phyloP scores from a whole-genome alignment of 305 asterid species.

The Fraxinus sp. region DNA sequence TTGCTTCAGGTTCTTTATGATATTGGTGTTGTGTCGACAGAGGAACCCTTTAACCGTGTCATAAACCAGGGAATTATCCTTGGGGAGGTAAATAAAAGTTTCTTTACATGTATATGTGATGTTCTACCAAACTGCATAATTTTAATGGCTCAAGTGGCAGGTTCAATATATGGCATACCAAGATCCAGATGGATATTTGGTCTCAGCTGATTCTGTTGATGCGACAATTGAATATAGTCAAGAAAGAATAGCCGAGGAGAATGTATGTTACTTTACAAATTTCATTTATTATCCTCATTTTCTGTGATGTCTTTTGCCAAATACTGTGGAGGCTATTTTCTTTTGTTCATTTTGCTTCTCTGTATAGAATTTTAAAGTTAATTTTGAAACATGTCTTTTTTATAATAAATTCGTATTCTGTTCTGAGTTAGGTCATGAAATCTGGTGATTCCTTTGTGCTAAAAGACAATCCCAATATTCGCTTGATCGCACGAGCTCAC shows the following conservation, averaged over 20 bases:
- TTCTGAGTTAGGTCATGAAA: constrained; percentile 56
- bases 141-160: constrained; percentile 48
- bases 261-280: constrained; percentile 39
- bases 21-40: constrained; percentile 79
- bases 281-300: constrained; percentile 3
- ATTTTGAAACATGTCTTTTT: constrained; percentile 5
- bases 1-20: constrained; percentile 88
- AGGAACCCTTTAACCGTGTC: constrained; percentile 96
- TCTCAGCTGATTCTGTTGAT: constrained; percentile 70
- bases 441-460: constrained; percentile 81
- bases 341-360: constrained; percentile 1
- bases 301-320: background rate
- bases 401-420: constrained; percentile 4
- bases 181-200: constrained; percentile 73
- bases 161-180: constrained; percentile 77
- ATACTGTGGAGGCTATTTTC: background rate
- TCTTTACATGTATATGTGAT: constrained; percentile 15
- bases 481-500: constrained; percentile 78
- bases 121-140: constrained; percentile 19
- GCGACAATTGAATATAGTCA: constrained; percentile 47
- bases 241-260: constrained; percentile 71
- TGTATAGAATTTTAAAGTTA: background rate
- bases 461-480: constrained; percentile 66
- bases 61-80: constrained; percentile 98
- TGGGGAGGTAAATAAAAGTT: constrained; percentile 75